Evolutionary conservation across 768 basidiomycete genomes (phyloP), one percentile per base, ranked within the genome.

Genomic region (Suillus occidentalis): DNA sequence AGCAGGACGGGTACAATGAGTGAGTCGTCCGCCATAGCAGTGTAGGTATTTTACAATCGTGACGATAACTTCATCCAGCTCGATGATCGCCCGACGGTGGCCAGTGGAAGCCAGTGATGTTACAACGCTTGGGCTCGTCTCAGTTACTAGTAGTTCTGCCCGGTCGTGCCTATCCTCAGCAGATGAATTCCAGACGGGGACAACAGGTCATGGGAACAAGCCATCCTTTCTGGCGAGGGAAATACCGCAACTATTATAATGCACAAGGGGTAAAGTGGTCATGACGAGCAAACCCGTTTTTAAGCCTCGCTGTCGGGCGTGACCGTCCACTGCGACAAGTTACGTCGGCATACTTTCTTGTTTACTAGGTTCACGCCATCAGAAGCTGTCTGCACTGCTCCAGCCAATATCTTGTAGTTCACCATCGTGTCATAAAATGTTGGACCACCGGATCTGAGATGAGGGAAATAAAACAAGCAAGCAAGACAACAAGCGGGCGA

Each of bases 1-100:
- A 90, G 75, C 45, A 89, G 71, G 20, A 83, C 83, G 1, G 92
- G 89, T 39, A 89, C 83, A 67, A 87, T 84, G 63, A 84, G 75
- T 14, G 79, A 60, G 63, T 79, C 77, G 65, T 79, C 70, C 49
- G 81, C 74, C 83, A 86, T 86, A n/a, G 31, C 20, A 53, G 60
- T 66, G 73, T 31, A 61, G 1, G 5, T 63, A 20, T 57, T 49
- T 55, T 53, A 60, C 25, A 60, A 34, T 37, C 31, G 39, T 28
- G 25, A 31, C 28, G 13, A 59, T 13, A 16, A 59, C 40, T 18
- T 59, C 40, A 59, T 42, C 25, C 58, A 59, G 28, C 28, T 59
- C 40, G 58, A 28, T 59, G 58, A 28, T 59, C 39, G 18, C 18
- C 57, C 20, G 40, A 59, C 10, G 58, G 28, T 59, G 57, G 12